Conservation (phyloP, 1,139 yeast genomes). For the Yamadazyma triangularis region DNA sequence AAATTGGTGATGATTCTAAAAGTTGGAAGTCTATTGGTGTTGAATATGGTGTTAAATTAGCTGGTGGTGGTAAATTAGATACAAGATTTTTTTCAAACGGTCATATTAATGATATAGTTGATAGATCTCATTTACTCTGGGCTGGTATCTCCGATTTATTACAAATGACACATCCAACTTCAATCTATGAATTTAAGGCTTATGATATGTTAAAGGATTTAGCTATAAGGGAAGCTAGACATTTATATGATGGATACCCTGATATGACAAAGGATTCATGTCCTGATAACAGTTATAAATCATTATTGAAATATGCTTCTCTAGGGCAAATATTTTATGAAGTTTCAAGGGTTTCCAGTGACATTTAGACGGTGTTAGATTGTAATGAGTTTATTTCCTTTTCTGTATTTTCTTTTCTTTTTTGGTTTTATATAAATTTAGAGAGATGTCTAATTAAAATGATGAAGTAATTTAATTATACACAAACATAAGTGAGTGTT, state of each 20-base stretch:
- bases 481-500: conserved; percentile 9
- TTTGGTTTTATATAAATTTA: too few species aligned
- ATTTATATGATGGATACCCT: conserved; percentile 15
- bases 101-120: conserved; percentile 15
- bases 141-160: conserved; percentile 19
- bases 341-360: conserved; percentile 14
- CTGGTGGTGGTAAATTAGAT: conserved; percentile 11
- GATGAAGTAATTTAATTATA: conserved; percentile 8
- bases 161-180: conserved; percentile 13
- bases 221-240: conserved; percentile 18
- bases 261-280: conserved; percentile 5
- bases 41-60: conserved; percentile 13
- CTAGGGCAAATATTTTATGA: conserved; percentile 20
- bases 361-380: conserved; percentile 7
- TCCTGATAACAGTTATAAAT: conserved; percentile 9
- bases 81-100: conserved; percentile 15
- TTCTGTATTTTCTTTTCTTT: too few species aligned
- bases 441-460: conserved; percentile 1
- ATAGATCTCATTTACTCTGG: conserved; percentile 16
- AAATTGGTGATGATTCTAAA: conserved; percentile 9
- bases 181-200: conserved; percentile 14
- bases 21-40: conserved; percentile 16
- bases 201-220: conserved; percentile 16
- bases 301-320: conserved; percentile 16
- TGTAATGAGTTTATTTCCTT: too few species aligned